Percentiles rank a stretch among this genome's conserved stretches.
phyloP scores from a whole-genome alignment of 2,329 filamentous ascomycete species.

The Tolypocladium amazonense region DNA sequence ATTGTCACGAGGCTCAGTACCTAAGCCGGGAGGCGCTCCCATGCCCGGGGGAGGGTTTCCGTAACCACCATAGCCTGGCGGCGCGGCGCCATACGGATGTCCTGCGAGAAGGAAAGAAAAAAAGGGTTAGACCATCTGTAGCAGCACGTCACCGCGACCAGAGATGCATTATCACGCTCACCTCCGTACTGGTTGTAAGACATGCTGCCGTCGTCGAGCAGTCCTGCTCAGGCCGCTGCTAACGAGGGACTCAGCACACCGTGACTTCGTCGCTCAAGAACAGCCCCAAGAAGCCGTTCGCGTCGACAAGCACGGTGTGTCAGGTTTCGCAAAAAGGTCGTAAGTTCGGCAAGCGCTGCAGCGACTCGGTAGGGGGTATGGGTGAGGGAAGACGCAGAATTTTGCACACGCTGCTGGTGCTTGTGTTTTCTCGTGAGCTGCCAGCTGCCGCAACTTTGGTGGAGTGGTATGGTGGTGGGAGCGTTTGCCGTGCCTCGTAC shows the following conservation, averaged over 20 bases:
- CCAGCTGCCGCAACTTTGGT: neutral
- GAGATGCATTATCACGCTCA: slow-evolving; percentile 14
- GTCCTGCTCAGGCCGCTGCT: neutral
- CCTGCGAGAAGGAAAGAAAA: slow-evolving; percentile 5
- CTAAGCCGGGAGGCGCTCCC: slow-evolving; percentile 72
- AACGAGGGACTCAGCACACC: slow-evolving; percentile 3
- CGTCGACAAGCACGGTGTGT: neutral
- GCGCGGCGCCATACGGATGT: slow-evolving; percentile 62
- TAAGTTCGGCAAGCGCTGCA: neutral
- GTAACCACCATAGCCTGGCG: slow-evolving; percentile 63
- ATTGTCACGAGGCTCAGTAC: slow-evolving; percentile 35
- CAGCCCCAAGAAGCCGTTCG: neutral
- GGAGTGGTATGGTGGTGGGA: neutral
- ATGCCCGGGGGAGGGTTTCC: slow-evolving; percentile 55
- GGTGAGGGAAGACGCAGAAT: neutral
- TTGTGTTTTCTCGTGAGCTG: slow-evolving; percentile 1
- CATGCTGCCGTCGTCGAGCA: slow-evolving; percentile 24
- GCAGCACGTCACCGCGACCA: slow-evolving; percentile 1
- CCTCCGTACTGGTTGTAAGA: slow-evolving; percentile 53
- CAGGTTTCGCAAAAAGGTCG: neutral
- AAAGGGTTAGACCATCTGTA: neutral
- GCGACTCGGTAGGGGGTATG: neutral
- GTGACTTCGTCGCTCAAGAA: neutral
- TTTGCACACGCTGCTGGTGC: neutral
- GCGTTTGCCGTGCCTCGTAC: neutral